Evolutionary conservation across 2,329 filamentous ascomycete species (phyloP).

Genomic region (Penicillium vulpinum): DNA sequence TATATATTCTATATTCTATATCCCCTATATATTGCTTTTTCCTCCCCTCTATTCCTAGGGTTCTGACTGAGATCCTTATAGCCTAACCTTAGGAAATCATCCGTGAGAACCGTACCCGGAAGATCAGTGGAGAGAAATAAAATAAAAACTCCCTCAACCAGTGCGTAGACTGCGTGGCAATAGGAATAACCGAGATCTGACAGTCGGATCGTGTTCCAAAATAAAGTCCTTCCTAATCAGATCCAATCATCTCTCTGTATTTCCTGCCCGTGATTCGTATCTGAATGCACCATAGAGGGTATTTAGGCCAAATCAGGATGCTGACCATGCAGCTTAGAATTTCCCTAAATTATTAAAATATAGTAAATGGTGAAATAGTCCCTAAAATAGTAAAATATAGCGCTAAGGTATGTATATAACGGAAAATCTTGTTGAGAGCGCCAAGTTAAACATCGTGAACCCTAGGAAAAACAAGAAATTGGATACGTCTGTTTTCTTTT

Average conservation of each 20-base stretch:
- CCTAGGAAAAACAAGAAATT: neutral
- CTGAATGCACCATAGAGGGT: neutral
- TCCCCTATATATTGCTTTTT: too few relatives aligned
- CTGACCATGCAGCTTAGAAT: neutral
- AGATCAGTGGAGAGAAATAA: neutral
- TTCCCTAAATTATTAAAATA: neutral
- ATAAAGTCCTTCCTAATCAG: conserved; percentile 13
- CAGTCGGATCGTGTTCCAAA: conserved; percentile 18
- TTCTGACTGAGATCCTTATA: conserved; percentile 4
- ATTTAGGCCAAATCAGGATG: conserved; percentile 2
- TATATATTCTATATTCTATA: neutral
- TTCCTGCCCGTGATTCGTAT: conserved; percentile 2
- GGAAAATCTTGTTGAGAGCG: neutral
- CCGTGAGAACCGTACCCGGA: neutral
- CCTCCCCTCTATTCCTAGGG: too few relatives aligned
- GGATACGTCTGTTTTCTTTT: neutral
- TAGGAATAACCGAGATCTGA: conserved; percentile 21
- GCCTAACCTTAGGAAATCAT: neutral
- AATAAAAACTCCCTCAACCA: neutral
- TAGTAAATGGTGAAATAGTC: neutral
- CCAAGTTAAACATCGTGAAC: neutral
- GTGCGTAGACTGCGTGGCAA: conserved; percentile 14
- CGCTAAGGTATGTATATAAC: neutral
- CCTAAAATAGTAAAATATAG: neutral
- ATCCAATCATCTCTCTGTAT: conserved; percentile 12